Conservation (phyloP, 169 alveolate genomes). For the Plasmodium sp. region DNA sequence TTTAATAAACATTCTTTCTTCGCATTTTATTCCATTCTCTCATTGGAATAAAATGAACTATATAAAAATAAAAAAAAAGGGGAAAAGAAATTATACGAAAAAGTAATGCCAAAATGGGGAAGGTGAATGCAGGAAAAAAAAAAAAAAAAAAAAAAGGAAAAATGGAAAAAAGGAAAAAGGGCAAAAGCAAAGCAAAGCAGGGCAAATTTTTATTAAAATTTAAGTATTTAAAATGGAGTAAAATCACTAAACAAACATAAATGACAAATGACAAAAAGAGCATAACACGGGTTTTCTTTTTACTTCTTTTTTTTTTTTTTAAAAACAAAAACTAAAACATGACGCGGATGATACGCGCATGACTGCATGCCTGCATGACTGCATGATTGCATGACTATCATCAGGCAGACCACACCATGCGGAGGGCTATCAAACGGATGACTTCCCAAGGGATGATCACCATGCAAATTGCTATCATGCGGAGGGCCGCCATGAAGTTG, state of each 20-base stretch:
- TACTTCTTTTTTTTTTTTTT: not conserved
- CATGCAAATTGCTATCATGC: slow-evolving; percentile 1
- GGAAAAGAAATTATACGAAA: not conserved
- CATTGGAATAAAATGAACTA: not conserved
- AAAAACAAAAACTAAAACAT: slow-evolving; percentile 32
- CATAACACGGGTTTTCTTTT: not conserved
- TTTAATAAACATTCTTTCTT: not conserved
- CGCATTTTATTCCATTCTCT: not conserved
- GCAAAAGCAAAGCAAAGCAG: not conserved
- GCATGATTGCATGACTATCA: not conserved
- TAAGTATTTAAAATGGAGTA: slow-evolving; percentile 2
- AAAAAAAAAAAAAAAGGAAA: not conserved
- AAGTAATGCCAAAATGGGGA: slow-evolving; percentile 9
- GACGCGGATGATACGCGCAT: not conserved
- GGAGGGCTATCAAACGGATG: not conserved
- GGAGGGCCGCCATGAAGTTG: slow-evolving; percentile 1
- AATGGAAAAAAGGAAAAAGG: no score
- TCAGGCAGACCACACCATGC: not conserved
- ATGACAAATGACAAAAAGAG: not conserved
- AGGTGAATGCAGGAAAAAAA: not conserved
- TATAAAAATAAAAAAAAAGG: not conserved
- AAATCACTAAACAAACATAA: not conserved
- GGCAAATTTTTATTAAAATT: not conserved
- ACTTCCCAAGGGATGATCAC: slow-evolving; percentile 1
- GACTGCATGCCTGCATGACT: not conserved